These are phyloP conservation scores for Blastobotrys terrestris DNA, from an alignment of 805 yeast species.

Conservation along the genomic window DNA sequence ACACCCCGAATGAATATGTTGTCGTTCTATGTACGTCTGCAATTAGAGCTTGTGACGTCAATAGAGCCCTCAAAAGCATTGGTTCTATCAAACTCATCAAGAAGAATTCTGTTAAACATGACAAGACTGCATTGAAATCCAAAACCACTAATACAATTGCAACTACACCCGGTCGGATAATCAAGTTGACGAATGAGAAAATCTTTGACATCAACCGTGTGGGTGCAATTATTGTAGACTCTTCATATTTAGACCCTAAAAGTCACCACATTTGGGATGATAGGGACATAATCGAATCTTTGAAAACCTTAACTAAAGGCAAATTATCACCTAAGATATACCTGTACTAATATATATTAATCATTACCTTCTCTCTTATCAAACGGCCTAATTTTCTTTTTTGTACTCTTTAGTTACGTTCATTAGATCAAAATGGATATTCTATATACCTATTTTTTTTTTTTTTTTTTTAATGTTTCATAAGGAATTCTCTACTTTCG, in stretches of 20 bases:
- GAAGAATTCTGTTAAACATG: slow-evolving; percentile 66
- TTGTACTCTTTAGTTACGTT: not conserved
- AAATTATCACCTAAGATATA: slow-evolving; percentile 43
- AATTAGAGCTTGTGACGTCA: slow-evolving; percentile 79
- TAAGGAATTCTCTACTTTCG: slow-evolving; percentile 13
- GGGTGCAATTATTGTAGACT: slow-evolving; percentile 52
- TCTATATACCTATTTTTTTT: not conserved
- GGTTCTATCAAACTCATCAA: slow-evolving; percentile 66
- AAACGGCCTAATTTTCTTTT: not conserved
- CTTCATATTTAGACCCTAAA: slow-evolving; percentile 55
- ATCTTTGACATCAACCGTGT: slow-evolving; percentile 41
- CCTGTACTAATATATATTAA: slow-evolving; percentile 36
- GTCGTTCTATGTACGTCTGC: slow-evolving; percentile 68
- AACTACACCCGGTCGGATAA: slow-evolving; percentile 58
- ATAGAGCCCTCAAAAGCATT: slow-evolving; percentile 48
- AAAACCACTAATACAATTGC: slow-evolving; percentile 40
- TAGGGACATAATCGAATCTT: slow-evolving; percentile 25
- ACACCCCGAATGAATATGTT: slow-evolving; percentile 34
- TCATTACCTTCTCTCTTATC: not conserved
- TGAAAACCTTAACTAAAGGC: slow-evolving; percentile 20
- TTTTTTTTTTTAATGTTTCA: slow-evolving; percentile 8
- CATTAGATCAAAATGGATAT: not conserved
- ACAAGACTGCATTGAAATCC: slow-evolving; percentile 40
- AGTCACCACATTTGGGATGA: slow-evolving; percentile 55
- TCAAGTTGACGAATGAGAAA: slow-evolving; percentile 41